These are phyloP conservation scores for Fonsecaea monophora DNA, from an alignment of 2,329 filamentous ascomycete species.

Conservation along the genomic window DNA sequence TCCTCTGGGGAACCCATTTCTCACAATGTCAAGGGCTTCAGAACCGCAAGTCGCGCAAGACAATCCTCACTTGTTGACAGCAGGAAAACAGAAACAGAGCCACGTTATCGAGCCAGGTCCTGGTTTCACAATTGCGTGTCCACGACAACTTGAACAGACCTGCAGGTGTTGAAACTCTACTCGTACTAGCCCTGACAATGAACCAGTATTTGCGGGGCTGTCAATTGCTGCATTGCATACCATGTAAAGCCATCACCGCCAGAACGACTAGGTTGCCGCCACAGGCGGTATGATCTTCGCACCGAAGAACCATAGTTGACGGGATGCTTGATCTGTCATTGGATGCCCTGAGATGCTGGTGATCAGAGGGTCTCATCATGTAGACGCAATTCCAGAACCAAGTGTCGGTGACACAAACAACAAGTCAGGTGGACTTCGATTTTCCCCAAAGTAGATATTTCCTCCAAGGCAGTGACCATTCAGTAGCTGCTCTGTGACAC, in stretches of 20 bases:
- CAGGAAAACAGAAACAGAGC: neutral
- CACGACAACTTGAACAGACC: neutral
- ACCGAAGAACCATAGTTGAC: neutral
- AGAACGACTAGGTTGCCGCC: neutral
- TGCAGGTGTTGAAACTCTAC: neutral
- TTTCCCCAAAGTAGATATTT: neutral
- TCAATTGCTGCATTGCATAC: neutral
- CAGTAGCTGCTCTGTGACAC: neutral
- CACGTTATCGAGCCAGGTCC: neutral
- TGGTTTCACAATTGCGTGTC: neutral
- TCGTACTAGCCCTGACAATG: neutral
- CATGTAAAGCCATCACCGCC: neutral
- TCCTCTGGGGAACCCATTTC: neutral
- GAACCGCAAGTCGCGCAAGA: neutral
- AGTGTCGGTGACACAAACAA: slow-evolving; percentile 19
- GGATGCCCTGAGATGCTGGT: slow-evolving; percentile 10
- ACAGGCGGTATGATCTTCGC: slow-evolving; percentile 15
- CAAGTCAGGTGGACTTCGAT: slow-evolving; percentile 8
- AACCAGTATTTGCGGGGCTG: neutral
- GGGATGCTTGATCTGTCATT: slow-evolving; percentile 11
- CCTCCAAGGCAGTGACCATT: neutral
- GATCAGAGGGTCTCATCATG: neutral
- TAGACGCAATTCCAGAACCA: neutral
- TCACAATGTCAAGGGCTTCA: neutral
- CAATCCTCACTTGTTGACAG: neutral